A percentile compares a stretch with the other conserved stretches of the same genome.
Evolutionary conservation across 495 filamentous ascomycete species (phyloP).

Genomic region (Polyplosphaeria fusca): DNA sequence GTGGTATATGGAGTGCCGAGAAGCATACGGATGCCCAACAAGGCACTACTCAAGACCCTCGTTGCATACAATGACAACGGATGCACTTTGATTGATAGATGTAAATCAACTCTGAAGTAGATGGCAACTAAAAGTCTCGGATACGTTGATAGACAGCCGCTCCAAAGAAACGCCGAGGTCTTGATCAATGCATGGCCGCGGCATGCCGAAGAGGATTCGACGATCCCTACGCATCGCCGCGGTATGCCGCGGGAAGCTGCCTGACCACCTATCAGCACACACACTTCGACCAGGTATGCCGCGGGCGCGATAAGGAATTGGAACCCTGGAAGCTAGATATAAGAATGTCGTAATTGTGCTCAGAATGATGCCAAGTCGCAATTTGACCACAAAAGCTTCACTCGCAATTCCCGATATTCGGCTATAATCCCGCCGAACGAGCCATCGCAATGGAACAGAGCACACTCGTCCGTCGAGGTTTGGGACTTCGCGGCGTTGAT

Average conservation of each 20-base stretch:
- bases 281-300: background rate
- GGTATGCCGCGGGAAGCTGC: background rate
- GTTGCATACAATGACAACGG: too few relatives aligned
- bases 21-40: too few relatives aligned
- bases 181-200: too few relatives aligned
- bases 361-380: background rate
- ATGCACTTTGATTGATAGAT: too few relatives aligned
- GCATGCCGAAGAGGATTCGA: too few relatives aligned
- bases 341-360: background rate
- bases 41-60: too few relatives aligned
- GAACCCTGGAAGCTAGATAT: background rate
- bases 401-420: background rate
- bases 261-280: background rate
- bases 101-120: too few relatives aligned
- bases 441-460: slow-evolving; percentile 44
- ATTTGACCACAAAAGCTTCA: background rate
- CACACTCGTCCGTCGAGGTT: slow-evolving; percentile 45
- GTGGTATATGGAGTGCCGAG: too few relatives aligned
- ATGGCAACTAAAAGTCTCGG: too few relatives aligned
- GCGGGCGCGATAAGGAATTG: background rate
- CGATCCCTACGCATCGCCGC: background rate
- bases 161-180: too few relatives aligned
- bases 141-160: too few relatives aligned
- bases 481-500: slow-evolving; percentile 48
- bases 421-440: background rate